Base-by-base conservation (phyloP, 345 rosid species). In the Rhizophora mangle region DNA sequence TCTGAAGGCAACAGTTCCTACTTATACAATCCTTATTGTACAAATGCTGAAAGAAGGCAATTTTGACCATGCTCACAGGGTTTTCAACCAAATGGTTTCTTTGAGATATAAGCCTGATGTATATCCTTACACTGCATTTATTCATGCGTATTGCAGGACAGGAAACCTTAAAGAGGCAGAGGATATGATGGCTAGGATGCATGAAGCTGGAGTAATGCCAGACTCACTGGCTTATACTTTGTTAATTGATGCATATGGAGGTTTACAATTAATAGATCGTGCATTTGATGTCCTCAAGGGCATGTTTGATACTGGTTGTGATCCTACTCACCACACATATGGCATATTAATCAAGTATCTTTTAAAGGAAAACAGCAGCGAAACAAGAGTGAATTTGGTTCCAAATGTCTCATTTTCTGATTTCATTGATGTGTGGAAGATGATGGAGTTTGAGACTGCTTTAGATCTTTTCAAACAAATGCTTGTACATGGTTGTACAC, bases 231-330 rank as follows among this genome's bases (percentile, higher is more conserved):
- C 85, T 18, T 93, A 87, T 74, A 80, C 92, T 3, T 75, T 86
- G 65, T 78, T 93, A 63, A 75, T 91, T 60, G 81, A 78, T 74
- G 89, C 89, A 36, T 91, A 89, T 79, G 90, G 88, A 63, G 80
- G 79, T 54, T 67, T 86, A 24, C 91, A 88, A 76, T 73, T 70
- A 65, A 80, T 82, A 51, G 63, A 81, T 81, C 78, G 76, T 6
- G 93, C 91, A 21, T 93, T 91, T 81, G 80, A 76, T 83, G 91
- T 89, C 63, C 92, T 93, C 63, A 91, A 86, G 80, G 72, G 84
- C 60, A 93, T 93, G 97, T 65, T 84, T 80, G 90, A 83, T 82
- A 64, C 81, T 79, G 88, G 85, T 46, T 89, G 90, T 67, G 89
- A 89, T 75, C 97, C 98, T 76, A 89, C 94, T 76, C 86, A 83